phyloP scores from a whole-genome alignment of 2,329 filamentous ascomycete genomes.

The Aspergillus sp. region DNA sequence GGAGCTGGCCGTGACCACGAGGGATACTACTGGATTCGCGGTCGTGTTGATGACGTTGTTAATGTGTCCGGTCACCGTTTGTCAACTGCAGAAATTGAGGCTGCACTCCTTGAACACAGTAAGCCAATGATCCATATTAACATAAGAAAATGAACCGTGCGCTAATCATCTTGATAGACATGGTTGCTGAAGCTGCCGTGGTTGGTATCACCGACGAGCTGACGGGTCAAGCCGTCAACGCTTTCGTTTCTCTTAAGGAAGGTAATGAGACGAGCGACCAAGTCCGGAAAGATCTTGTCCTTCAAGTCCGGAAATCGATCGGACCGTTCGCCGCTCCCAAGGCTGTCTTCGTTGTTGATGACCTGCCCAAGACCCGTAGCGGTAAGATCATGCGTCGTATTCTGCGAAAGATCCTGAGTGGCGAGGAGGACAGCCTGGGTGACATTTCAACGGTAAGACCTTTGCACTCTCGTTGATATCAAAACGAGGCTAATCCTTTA shows the following conservation, averaged over 20 bases:
- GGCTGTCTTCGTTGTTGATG: slow-evolving; percentile 84
- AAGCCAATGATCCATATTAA: slow-evolving; percentile 25
- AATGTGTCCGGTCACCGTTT: slow-evolving; percentile 96
- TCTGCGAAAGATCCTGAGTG: slow-evolving; percentile 92
- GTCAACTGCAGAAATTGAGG: slow-evolving; percentile 97
- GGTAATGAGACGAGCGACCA: slow-evolving; percentile 73
- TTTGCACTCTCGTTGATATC: not conserved
- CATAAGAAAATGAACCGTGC: not conserved
- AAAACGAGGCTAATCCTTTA: not conserved
- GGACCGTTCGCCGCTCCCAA: slow-evolving; percentile 97
- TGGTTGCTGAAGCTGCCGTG: slow-evolving; percentile 88
- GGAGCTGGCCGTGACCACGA: slow-evolving; percentile 95
- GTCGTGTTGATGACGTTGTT: slow-evolving; percentile 96
- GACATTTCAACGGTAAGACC: slow-evolving; percentile 82
- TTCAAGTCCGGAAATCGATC: slow-evolving; percentile 96
- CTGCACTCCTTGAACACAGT: slow-evolving; percentile 88
- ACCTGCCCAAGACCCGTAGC: slow-evolving; percentile 94
- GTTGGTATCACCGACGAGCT: slow-evolving; percentile 92
- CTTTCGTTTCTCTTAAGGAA: slow-evolving; percentile 91
- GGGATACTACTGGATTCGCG: slow-evolving; percentile 99
- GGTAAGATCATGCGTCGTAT: slow-evolving; percentile 99
- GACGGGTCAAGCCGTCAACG: slow-evolving; percentile 95
- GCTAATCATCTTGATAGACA: slow-evolving; percentile 27
- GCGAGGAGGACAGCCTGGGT: slow-evolving; percentile 94
- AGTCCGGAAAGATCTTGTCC: slow-evolving; percentile 86